Evolutionary conservation across 768 basidiomycete genomes (phyloP).

Genomic region (Boletales sp.): DNA sequence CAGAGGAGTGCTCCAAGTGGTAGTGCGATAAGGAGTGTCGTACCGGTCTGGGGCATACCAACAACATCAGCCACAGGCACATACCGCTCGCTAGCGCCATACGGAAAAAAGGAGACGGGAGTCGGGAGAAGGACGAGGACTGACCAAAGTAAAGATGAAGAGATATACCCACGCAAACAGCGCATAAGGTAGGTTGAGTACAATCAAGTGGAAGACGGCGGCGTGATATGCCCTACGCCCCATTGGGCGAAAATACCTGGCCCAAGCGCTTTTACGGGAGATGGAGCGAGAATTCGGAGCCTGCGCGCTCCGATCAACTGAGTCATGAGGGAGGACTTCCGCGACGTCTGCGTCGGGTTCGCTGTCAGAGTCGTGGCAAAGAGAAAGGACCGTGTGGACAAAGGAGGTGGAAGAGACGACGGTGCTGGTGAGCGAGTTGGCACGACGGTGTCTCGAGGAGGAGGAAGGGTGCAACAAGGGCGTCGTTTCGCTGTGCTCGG

Average conservation of each 20-base stretch:
- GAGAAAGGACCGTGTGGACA: slow-evolving; percentile 63
- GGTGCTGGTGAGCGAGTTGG: slow-evolving; percentile 57
- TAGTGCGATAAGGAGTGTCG: slow-evolving; percentile 73
- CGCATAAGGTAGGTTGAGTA: slow-evolving; percentile 78
- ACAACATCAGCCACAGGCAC: slow-evolving; percentile 14
- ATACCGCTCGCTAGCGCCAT: slow-evolving; percentile 1
- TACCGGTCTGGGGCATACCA: slow-evolving; percentile 54
- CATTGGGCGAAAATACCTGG: slow-evolving; percentile 65
- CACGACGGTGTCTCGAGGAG: slow-evolving; percentile 43
- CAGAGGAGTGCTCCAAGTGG: slow-evolving; percentile 76
- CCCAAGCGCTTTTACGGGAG: slow-evolving; percentile 35
- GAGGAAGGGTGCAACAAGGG: slow-evolving; percentile 40
- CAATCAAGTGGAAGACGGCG: slow-evolving; percentile 63
- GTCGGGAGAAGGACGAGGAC: slow-evolving; percentile 26
- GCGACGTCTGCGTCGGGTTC: slow-evolving; percentile 38
- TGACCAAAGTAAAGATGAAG: slow-evolving; percentile 77
- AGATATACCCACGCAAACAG: slow-evolving; percentile 75
- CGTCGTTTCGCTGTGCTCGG: slow-evolving; percentile 43
- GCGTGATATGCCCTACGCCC: slow-evolving; percentile 53
- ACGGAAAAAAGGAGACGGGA: neutral
- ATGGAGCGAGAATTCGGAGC: neutral
- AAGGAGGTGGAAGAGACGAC: slow-evolving; percentile 47
- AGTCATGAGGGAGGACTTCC: slow-evolving; percentile 20
- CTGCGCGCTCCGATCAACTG: slow-evolving; percentile 3
- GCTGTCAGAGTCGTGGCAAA: slow-evolving; percentile 55